A percentile compares a stretch with the other conserved stretches of the same genome.
phyloP scores from a whole-genome alignment of 1,284 basidiomycete genomes.

The Moesziomyces sp. region DNA sequence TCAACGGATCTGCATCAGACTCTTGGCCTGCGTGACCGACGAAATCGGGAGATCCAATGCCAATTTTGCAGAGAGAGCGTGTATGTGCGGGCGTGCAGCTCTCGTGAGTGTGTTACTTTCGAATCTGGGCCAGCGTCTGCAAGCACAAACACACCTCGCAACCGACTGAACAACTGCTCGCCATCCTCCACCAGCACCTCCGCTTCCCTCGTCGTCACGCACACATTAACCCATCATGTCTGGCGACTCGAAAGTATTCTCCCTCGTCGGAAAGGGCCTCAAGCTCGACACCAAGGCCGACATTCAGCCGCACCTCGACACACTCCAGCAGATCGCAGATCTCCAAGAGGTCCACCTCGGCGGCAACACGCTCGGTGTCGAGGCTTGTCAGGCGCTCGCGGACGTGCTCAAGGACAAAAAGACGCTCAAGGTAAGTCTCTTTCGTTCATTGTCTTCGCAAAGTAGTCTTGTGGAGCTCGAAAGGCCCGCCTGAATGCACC shows the following conservation, averaged over 20 bases:
- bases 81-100: background rate
- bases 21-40: too few species aligned
- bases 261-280: conserved; percentile 70
- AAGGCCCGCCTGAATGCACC: too few species aligned
- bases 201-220: background rate
- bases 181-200: too few species aligned
- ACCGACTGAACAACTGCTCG: too few species aligned
- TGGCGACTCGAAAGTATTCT: conserved; percentile 43
- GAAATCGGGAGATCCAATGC: background rate
- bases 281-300: conserved; percentile 85
- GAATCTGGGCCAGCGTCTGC: background rate
- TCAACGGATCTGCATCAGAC: background rate
- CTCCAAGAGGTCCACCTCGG: conserved; percentile 87
- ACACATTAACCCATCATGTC: conserved; percentile 25
- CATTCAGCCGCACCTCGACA: conserved; percentile 76
- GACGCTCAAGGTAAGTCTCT: conserved; percentile 75
- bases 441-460: too few species aligned
- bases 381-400: conserved; percentile 86
- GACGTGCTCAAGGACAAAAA: conserved; percentile 80
- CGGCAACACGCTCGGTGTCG: conserved; percentile 95
- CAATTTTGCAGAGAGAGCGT: too few species aligned
- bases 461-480: too few species aligned
- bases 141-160: too few species aligned
- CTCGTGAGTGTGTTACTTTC: conserved; percentile 29
- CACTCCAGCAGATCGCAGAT: conserved; percentile 76